Conservation (phyloP, 306 rosid genomes). For the Boehmeria nivea region DNA sequence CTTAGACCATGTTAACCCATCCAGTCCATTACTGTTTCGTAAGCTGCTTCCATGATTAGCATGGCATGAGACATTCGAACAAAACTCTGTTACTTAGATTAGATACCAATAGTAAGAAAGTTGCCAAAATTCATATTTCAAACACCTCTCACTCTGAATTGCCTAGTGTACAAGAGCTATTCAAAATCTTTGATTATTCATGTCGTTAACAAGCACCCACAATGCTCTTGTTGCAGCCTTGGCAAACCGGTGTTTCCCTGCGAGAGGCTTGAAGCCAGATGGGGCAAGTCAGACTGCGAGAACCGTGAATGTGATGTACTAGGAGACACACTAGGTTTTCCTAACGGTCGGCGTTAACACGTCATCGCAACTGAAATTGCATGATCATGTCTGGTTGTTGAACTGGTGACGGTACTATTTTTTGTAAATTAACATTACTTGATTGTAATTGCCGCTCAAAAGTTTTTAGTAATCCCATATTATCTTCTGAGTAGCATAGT, state of each 20-base stretch:
- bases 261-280: conserved; percentile 82
- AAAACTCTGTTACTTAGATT: neutral
- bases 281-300: conserved; percentile 93
- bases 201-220: too few relatives aligned
- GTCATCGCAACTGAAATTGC: too few relatives aligned
- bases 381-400: too few relatives aligned
- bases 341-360: neutral
- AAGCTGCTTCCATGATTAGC: too few relatives aligned
- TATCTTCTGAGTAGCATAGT: too few relatives aligned
- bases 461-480: too few relatives aligned
- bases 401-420: too few relatives aligned
- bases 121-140: neutral
- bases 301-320: conserved; percentile 59
- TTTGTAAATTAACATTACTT: too few relatives aligned
- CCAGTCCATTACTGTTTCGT: neutral
- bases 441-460: too few relatives aligned
- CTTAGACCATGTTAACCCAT: neutral
- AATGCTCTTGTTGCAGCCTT: conserved; percentile 52
- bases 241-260: conserved; percentile 68
- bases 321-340: conserved; percentile 43
- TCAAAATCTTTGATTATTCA: too few relatives aligned
- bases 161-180: neutral
- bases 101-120: neutral
- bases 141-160: neutral
- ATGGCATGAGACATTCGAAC: too few relatives aligned